Percentiles rank a stretch among this genome's conserved stretches.
Evolutionary conservation across 164 flowering plant genomes (phyloP).

Genomic region (Umbellularia californica): DNA sequence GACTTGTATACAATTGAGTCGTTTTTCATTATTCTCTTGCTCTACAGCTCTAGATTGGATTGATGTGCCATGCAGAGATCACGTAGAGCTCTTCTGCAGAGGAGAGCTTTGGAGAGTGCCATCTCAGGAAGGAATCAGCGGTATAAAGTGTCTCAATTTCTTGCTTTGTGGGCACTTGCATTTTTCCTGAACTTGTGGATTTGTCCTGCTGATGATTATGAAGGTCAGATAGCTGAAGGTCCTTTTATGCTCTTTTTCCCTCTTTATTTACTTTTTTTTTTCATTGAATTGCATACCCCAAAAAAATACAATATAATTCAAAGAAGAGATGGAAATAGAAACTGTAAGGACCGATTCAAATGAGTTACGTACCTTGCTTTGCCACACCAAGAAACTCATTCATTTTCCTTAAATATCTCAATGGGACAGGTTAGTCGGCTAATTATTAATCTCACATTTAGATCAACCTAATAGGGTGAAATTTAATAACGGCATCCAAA

Average conservation of each 20-base stretch:
- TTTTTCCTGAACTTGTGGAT: conserved; percentile 68
- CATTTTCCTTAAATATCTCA: not conserved
- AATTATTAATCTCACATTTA: not conserved
- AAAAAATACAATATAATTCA: not conserved
- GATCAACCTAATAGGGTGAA: not conserved
- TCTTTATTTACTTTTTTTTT: no score
- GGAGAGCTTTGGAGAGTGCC: conserved; percentile 57
- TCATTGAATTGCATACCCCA: not conserved
- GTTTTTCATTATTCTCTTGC: not conserved
- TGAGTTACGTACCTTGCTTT: not conserved
- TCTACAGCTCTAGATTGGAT: conserved; percentile 23
- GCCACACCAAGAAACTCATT: not conserved
- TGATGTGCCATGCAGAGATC: conserved; percentile 97
- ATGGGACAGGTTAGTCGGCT: no score
- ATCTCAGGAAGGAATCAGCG: conserved; percentile 38
- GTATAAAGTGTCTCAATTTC: conserved; percentile 52
- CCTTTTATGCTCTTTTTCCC: not conserved
- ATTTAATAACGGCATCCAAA: not conserved
- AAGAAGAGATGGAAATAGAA: not conserved
- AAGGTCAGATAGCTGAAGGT: conserved; percentile 31
- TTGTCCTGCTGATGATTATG: conserved; percentile 49
- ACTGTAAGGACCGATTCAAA: not conserved
- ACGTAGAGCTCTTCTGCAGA: conserved; percentile 74
- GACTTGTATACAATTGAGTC: not conserved
- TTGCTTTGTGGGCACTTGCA: conserved; percentile 68